Conservation (phyloP, 2,329 filamentous ascomycete genomes). For the Escovopsis sp. region DNA sequence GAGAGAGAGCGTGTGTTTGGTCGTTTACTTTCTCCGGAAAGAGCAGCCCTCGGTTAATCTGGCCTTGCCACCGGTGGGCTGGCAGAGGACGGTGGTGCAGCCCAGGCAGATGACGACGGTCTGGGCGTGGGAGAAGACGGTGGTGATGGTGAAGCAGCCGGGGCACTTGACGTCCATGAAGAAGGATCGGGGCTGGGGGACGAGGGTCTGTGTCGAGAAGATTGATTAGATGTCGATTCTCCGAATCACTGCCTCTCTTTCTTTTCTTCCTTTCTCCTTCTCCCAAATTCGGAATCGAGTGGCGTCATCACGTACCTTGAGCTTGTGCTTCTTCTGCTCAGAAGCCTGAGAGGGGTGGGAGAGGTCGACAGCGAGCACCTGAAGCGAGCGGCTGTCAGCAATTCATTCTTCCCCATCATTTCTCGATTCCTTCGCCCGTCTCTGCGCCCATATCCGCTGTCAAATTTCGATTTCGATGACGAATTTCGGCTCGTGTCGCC, state of each 20-base stretch:
- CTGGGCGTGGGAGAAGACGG: conserved; percentile 99
- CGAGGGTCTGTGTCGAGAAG: conserved; percentile 52
- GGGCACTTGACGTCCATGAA: conserved; percentile 99
- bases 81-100: conserved; percentile 98
- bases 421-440: not conserved
- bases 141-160: conserved; percentile 99
- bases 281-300: conserved; percentile 1
- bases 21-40: conserved; percentile 98
- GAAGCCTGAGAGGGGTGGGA: conserved; percentile 96
- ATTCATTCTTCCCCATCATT: not conserved
- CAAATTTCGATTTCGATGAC: conserved; percentile 6
- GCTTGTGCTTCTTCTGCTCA: conserved; percentile 99
- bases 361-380: conserved; percentile 99
- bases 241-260: no score
- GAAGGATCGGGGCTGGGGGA: conserved; percentile 94
- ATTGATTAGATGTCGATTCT: conserved; percentile 8
- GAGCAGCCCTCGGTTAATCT: conserved; percentile 99
- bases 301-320: conserved; percentile 59
- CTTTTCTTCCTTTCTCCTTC: not conserved
- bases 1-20: no score
- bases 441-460: not conserved
- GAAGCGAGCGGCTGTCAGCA: conserved; percentile 9
- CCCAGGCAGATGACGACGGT: conserved; percentile 99
- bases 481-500: not conserved
- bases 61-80: conserved; percentile 98